phyloP scores from a whole-genome alignment of 129 eudicot genomes.

The Cynara cardunculus region DNA sequence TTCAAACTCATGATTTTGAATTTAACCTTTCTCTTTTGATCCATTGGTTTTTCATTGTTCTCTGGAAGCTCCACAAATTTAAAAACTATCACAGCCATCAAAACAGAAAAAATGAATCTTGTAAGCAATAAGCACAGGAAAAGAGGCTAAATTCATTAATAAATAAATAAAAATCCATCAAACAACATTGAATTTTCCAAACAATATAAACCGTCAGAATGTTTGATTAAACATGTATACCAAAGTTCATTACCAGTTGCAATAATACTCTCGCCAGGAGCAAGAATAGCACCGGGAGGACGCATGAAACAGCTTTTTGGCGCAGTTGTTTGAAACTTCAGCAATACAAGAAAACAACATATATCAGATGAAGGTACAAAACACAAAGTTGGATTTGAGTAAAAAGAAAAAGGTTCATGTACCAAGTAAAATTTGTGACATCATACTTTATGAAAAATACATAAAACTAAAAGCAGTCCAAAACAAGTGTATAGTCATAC shows the following conservation, averaged over 20 bases:
- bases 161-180: not conserved
- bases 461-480: not conserved
- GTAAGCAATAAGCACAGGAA: conserved; percentile 1
- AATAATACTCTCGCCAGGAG: conserved; percentile 81
- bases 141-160: not conserved
- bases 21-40: conserved; percentile 72
- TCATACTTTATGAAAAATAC: not conserved
- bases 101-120: conserved; percentile 8
- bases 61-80: conserved; percentile 85
- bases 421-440: conserved; percentile 3
- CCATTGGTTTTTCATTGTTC: conserved; percentile 69
- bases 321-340: conserved; percentile 94
- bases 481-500: conserved; percentile 32
- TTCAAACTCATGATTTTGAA: conserved; percentile 89
- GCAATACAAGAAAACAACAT: conserved; percentile 25
- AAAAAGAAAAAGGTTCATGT: not conserved
- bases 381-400: not conserved
- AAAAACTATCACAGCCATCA: conserved; percentile 48
- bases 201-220: not conserved
- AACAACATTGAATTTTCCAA: not conserved
- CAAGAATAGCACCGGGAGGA: conserved; percentile 92
- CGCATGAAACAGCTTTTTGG: conserved; percentile 99
- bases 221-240: not conserved
- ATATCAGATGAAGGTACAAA: conserved; percentile 1
- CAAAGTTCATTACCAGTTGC: conserved; percentile 69